Evolutionary conservation across 805 yeast genomes (phyloP).

Genomic region (Candida ovalis): DNA sequence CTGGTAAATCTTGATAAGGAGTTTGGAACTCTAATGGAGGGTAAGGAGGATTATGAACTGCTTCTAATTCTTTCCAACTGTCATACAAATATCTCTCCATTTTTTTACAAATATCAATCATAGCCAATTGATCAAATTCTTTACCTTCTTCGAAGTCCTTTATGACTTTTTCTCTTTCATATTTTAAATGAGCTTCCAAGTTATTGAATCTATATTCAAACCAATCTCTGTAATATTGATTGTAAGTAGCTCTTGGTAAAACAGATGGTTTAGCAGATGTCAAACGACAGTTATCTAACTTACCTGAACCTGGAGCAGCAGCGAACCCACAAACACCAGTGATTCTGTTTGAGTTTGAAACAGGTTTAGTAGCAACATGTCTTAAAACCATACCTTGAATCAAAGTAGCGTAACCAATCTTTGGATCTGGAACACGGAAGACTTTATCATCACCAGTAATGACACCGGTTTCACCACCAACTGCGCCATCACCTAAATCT

Average conservation of each 20-base stretch:
- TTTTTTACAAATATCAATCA: slow-evolving; percentile 26
- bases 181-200: slow-evolving; percentile 24
- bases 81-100: slow-evolving; percentile 28
- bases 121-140: slow-evolving; percentile 28
- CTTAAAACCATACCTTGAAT: slow-evolving; percentile 44
- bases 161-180: slow-evolving; percentile 20
- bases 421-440: slow-evolving; percentile 36
- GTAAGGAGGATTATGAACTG: slow-evolving; percentile 25
- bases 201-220: slow-evolving; percentile 29
- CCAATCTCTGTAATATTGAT: slow-evolving; percentile 34
- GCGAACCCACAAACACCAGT: slow-evolving; percentile 29
- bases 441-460: slow-evolving; percentile 37
- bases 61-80: slow-evolving; percentile 32
- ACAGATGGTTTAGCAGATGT: slow-evolving; percentile 33
- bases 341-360: slow-evolving; percentile 32
- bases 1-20: slow-evolving; percentile 23
- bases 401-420: slow-evolving; percentile 43
- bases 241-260: slow-evolving; percentile 29
- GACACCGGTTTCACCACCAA: slow-evolving; percentile 50
- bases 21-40: slow-evolving; percentile 23
- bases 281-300: slow-evolving; percentile 29
- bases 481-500: slow-evolving; percentile 41
- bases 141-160: slow-evolving; percentile 15
- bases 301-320: slow-evolving; percentile 22
- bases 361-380: slow-evolving; percentile 46